Conservation (phyloP, 768 basidiomycete species). For the Naganishia friedmannii region DNA sequence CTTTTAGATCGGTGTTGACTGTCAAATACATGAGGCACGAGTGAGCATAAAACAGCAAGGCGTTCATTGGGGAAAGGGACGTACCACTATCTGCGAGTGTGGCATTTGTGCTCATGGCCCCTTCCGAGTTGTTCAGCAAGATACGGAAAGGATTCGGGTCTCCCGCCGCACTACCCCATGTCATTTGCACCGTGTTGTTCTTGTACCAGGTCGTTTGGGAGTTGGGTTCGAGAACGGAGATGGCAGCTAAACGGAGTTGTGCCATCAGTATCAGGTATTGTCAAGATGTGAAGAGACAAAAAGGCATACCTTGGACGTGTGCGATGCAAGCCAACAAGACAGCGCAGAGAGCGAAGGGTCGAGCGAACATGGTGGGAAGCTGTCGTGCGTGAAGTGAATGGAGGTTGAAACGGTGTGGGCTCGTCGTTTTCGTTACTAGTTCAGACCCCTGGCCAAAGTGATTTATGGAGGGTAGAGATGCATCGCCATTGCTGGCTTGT, state of each 20-base stretch:
- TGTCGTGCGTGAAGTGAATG: background rate
- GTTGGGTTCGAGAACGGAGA: conserved; percentile 20
- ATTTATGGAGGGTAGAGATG: background rate
- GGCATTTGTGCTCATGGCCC: conserved; percentile 14
- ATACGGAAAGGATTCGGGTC: conserved; percentile 25
- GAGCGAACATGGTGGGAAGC: conserved; percentile 9
- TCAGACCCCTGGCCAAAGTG: background rate
- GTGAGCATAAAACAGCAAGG: background rate
- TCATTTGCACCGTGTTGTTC: conserved; percentile 25
- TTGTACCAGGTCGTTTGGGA: conserved; percentile 29
- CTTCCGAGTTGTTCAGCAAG: conserved; percentile 12
- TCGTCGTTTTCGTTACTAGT: too few species aligned
- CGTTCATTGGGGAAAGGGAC: background rate
- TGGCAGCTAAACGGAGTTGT: conserved; percentile 18
- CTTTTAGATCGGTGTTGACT: conserved; percentile 24
- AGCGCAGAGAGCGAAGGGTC: background rate
- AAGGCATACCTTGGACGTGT: background rate
- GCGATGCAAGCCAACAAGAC: background rate
- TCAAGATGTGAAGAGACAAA: too few species aligned
- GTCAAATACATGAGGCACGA: background rate
- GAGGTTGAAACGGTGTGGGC: too few species aligned
- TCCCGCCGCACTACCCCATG: conserved; percentile 2
- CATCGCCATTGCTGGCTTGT: background rate
- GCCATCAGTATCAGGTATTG: background rate
- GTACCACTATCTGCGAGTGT: conserved; percentile 24